Conservation (phyloP, 1,139 yeast species). For the Wickerhamiella pararugosa region DNA sequence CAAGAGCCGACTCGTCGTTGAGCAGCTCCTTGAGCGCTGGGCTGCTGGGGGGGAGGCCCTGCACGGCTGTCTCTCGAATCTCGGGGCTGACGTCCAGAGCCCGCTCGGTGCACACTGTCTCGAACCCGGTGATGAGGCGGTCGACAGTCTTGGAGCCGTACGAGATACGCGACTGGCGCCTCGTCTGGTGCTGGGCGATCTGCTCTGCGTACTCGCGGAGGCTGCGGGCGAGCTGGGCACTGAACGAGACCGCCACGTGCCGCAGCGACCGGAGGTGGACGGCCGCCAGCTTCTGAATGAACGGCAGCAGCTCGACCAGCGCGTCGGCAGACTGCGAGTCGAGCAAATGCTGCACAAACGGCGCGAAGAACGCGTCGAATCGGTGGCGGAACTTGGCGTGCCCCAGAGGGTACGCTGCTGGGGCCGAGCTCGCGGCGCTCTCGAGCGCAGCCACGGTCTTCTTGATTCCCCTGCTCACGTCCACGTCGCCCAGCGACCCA, state of each 20-base stretch:
- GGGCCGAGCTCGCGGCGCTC: background rate
- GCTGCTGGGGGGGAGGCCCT: background rate
- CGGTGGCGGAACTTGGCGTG: background rate
- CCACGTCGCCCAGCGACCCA: too few relatives aligned
- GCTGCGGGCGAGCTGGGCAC: background rate
- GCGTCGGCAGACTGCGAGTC: constrained; percentile 4
- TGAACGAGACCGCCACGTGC: constrained; percentile 1
- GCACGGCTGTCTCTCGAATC: constrained; percentile 1
- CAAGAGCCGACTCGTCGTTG: constrained; percentile 1
- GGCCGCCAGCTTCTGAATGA: background rate
- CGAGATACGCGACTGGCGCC: background rate
- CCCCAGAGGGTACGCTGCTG: constrained; percentile 3
- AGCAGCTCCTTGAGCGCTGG: background rate
- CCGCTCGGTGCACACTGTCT: background rate
- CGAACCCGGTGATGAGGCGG: background rate
- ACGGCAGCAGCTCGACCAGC: background rate
- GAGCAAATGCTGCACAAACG: background rate
- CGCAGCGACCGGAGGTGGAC: constrained; percentile 3
- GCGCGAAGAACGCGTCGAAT: background rate
- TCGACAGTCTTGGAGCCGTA: background rate
- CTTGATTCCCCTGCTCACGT: too few relatives aligned
- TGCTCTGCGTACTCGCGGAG: too few relatives aligned
- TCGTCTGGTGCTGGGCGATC: background rate
- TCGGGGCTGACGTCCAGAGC: constrained; percentile 1
- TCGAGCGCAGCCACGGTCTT: too few relatives aligned